A percentile compares a stretch with the other conserved stretches of the same genome.
These are phyloP conservation scores for Pachyrhizus erosus DNA, from an alignment of 306 rosid species.

Conservation along the genomic window DNA sequence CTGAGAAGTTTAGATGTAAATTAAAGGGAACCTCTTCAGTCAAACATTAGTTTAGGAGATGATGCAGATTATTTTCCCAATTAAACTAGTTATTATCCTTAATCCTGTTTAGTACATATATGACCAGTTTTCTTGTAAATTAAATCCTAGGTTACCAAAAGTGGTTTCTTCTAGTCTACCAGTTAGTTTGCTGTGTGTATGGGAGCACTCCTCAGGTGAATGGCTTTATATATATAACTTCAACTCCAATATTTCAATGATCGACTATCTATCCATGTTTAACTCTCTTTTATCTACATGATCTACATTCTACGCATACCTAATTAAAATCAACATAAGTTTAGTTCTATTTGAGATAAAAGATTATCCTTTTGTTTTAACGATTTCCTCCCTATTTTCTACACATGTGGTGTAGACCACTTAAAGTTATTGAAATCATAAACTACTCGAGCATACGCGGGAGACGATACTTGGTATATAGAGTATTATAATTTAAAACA, in stretches of 20 bases:
- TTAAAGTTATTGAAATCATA: constrained; percentile 47
- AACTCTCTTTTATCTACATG: not conserved
- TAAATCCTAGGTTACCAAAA: not conserved
- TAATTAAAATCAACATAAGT: not conserved
- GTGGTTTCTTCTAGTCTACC: not conserved
- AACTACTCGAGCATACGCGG: constrained; percentile 34
- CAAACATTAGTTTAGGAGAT: not conserved
- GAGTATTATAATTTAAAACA: constrained; percentile 36
- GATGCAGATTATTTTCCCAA: not conserved
- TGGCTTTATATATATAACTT: not conserved
- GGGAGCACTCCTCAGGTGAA: not conserved
- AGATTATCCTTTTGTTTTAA: not conserved
- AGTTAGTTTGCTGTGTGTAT: not conserved
- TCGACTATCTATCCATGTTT: not conserved
- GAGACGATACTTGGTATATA: constrained; percentile 6
- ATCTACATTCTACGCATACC: not conserved
- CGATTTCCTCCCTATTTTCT: constrained; percentile 32
- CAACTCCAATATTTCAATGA: not conserved
- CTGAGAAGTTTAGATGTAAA: not conserved
- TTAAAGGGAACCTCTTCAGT: not conserved
- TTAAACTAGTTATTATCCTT: not conserved
- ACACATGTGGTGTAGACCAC: constrained; percentile 20
- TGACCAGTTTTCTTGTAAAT: not conserved
- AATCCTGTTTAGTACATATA: not conserved
- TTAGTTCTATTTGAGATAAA: not conserved